phyloP scores from a whole-genome alignment of 176 grass and related monocot species.

The Oryza officinalis region DNA sequence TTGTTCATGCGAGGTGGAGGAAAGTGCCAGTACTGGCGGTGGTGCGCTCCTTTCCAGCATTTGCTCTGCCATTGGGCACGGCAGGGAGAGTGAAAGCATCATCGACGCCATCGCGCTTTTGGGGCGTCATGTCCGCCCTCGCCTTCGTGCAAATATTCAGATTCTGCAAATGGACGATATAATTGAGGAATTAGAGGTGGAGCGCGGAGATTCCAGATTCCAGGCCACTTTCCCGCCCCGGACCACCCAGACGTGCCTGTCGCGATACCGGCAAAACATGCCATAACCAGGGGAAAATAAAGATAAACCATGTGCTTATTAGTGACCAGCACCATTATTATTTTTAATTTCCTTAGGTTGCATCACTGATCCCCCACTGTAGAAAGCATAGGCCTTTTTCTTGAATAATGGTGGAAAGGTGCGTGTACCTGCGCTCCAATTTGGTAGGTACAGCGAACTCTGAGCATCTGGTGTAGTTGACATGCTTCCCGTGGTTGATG shows the following conservation, averaged over 20 bases:
- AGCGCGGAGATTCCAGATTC: constrained; percentile 59
- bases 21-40: constrained; percentile 22
- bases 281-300: constrained; percentile 7
- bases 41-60: constrained; percentile 23
- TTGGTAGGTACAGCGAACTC: constrained; percentile 13
- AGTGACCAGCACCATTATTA: background rate
- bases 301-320: constrained; percentile 10
- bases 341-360: background rate
- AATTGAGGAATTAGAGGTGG: constrained; percentile 46
- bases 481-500: constrained; percentile 9
- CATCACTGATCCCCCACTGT: background rate
- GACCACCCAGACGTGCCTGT: constrained; percentile 45
- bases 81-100: constrained; percentile 30
- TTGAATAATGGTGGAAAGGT: background rate
- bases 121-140: constrained; percentile 34
- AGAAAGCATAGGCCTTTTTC: background rate
- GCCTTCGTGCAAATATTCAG: constrained; percentile 44
- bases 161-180: constrained; percentile 61
- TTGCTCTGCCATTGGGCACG: constrained; percentile 25
- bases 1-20: constrained; percentile 34
- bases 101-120: constrained; percentile 36
- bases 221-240: constrained; percentile 8
- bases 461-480: constrained; percentile 12
- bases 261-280: constrained; percentile 28
- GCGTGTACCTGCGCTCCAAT: constrained; percentile 32